Conservation (phyloP, 2,329 filamentous ascomycete species). For the Fusarium chlamydosporum region DNA sequence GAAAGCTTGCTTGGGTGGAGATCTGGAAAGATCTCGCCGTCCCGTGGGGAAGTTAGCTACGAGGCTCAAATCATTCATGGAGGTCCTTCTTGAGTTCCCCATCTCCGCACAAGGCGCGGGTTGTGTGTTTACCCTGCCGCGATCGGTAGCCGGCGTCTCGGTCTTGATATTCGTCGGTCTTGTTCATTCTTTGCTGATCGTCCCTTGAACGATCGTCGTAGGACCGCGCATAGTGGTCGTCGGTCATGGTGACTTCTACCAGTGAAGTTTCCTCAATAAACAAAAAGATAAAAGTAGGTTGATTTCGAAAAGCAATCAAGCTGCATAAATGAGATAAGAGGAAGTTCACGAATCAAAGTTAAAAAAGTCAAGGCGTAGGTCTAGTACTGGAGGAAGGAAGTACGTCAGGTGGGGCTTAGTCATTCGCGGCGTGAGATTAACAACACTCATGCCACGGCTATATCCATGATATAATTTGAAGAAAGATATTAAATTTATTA, state of each 20-base stretch:
- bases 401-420: constrained; percentile 36
- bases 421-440: constrained; percentile 10
- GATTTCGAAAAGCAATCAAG: neutral
- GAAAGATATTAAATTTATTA: neutral
- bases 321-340: neutral
- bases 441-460: neutral
- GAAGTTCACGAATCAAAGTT: constrained; percentile 10
- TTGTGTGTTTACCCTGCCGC: constrained; percentile 65
- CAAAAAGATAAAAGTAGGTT: neutral
- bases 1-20: constrained; percentile 59
- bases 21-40: constrained; percentile 61
- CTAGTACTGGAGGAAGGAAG: neutral
- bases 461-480: neutral
- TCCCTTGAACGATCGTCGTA: constrained; percentile 52
- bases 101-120: constrained; percentile 53
- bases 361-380: constrained; percentile 10
- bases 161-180: constrained; percentile 47
- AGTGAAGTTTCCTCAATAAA: constrained; percentile 6
- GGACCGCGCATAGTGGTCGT: constrained; percentile 57
- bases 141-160: constrained; percentile 60
- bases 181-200: constrained; percentile 46
- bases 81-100: constrained; percentile 47
- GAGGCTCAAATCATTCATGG: constrained; percentile 54
- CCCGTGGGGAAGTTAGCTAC: constrained; percentile 63
- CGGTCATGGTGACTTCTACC: constrained; percentile 59